Conservation (phyloP, 1,284 basidiomycete species). For the Ustilago hordei region DNA sequence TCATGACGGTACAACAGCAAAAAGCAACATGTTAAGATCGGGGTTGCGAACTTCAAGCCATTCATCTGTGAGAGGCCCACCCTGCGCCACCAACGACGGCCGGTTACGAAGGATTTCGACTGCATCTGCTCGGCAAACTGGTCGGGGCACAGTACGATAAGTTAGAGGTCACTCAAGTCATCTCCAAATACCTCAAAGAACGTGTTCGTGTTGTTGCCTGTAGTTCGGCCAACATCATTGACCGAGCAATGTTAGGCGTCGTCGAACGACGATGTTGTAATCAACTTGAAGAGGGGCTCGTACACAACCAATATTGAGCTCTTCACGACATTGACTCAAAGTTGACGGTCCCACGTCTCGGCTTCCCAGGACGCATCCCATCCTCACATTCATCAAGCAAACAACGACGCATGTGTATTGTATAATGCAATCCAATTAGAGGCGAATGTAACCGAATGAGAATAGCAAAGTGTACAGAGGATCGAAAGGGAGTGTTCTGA, state of each 20-base stretch:
- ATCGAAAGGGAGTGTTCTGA: background rate
- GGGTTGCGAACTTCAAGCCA: background rate
- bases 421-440: constrained; percentile 15
- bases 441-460: constrained; percentile 1
- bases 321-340: background rate
- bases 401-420: background rate
- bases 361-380: background rate
- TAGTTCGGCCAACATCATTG: background rate
- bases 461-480: constrained; percentile 1
- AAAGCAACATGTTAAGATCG: background rate
- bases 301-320: background rate
- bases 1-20: background rate
- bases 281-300: background rate
- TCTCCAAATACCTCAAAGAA: too few relatives aligned
- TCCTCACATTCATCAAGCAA: background rate
- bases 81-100: background rate
- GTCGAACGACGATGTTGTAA: background rate
- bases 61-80: background rate
- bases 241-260: background rate
- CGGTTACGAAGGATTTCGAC: background rate
- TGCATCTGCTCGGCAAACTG: background rate
- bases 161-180: too few relatives aligned
- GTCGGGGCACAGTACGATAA: too few relatives aligned
- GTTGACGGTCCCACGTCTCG: background rate
- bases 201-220: background rate